These are phyloP conservation scores for Glycine latifolia DNA, from an alignment of 306 rosid genomes.

Conservation along the genomic window DNA sequence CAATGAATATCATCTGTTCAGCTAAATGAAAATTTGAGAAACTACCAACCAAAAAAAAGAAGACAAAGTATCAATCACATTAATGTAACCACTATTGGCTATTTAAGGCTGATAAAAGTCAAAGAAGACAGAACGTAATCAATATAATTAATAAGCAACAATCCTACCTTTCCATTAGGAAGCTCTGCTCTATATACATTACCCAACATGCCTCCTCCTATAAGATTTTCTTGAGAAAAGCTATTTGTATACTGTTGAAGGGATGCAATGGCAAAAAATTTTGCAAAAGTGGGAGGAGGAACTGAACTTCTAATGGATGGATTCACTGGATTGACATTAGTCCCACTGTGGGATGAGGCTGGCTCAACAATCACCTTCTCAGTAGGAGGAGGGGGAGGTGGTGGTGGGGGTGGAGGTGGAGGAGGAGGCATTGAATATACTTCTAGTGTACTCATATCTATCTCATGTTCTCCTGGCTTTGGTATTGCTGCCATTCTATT, in stretches of 20 bases:
- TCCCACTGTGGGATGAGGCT: conserved; percentile 48
- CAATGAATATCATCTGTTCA: conserved; percentile 31
- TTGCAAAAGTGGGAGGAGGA: conserved; percentile 60
- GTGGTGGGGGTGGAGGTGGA: neutral
- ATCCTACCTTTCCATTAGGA: conserved; percentile 88
- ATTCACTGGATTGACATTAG: conserved; percentile 57
- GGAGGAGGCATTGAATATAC: conserved; percentile 69
- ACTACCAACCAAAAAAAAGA: neutral
- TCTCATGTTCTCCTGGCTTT: conserved; percentile 63
- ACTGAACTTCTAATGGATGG: conserved; percentile 53
- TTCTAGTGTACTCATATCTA: conserved; percentile 64
- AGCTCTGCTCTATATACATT: conserved; percentile 90
- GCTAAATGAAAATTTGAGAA: conserved; percentile 21
- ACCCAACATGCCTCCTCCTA: conserved; percentile 94
- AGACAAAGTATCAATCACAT: neutral
- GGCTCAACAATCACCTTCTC: conserved; percentile 75
- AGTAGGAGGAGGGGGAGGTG: conserved; percentile 45
- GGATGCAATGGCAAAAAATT: conserved; percentile 80
- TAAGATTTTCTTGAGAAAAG: conserved; percentile 85
- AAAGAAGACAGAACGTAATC: conserved; percentile 34
- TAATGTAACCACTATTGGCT: neutral
- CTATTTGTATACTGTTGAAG: conserved; percentile 97
- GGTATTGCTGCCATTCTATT: conserved; percentile 57
- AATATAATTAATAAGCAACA: conserved; percentile 42
- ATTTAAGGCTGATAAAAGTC: conserved; percentile 22